Evolutionary conservation across 2,329 filamentous ascomycete species (phyloP), one percentile per base, ranked within the genome.

Genomic region (Canariomyces notabilis): DNA sequence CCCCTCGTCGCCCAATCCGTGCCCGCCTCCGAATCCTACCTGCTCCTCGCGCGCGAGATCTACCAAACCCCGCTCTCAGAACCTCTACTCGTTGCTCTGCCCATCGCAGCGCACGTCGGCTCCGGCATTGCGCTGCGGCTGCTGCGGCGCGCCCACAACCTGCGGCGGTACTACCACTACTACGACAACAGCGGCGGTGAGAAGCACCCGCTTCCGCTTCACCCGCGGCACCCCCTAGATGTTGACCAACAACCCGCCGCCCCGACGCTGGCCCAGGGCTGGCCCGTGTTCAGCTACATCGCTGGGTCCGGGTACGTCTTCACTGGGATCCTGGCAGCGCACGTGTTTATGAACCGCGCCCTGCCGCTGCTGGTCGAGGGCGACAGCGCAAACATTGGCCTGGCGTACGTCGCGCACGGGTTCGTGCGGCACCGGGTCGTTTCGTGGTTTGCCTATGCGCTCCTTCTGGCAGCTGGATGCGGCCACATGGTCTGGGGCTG

Each of bases 31-130:
- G 90, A 96, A 63, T 82, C 82, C 40, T 95, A 89, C 66, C 82
- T 97, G 39, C 83, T 97, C 54, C 87, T 95, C 65, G 90, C 89
- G 21, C 82, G 91, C 51, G 90, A 94, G 39, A 82, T 93, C 65
- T 97, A 97, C 71, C 91, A 96, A 66, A 90, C 88, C 1, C 76
- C 84, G 2, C 71, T 87, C 14, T 75, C 85, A 42, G 90, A 96
- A 62, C 87, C 89, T 3, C 69, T 94, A 16, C 75, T 97, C 51
- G 79, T 97, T 50, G 81, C 76, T 35, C 65, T 89, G 2, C 89
- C 91, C 2, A 71, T 95, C 18, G 64, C 82, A 48, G 77, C 83
- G 2, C 91, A 97, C 64, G 73, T 96, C 35, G 73, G 77, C 12
- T 85, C 88, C 0, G 90, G 91, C 29, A 62, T 96, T 5, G 81